Conservation (phyloP, 179 eudicot genomes). For the Silene coronaria region DNA sequence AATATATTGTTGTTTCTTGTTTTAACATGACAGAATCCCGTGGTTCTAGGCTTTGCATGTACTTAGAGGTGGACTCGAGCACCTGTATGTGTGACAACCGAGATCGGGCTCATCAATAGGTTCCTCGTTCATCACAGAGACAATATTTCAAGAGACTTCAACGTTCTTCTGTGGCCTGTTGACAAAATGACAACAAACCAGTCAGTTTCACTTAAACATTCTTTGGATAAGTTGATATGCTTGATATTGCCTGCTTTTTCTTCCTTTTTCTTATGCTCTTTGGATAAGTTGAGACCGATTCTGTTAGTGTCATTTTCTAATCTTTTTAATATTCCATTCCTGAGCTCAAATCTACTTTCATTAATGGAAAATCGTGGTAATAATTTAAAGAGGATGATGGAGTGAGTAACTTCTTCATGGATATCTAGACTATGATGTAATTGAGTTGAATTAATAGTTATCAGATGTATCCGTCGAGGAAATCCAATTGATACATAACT, state of each 20-base stretch:
- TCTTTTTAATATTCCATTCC: background rate
- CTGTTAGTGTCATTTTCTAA: background rate
- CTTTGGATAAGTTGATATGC: background rate
- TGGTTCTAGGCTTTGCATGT: background rate
- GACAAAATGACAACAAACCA: background rate
- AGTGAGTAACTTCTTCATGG: background rate
- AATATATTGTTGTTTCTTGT: background rate
- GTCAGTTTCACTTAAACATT: background rate
- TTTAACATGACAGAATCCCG: background rate
- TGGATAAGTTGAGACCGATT: conserved; percentile 5
- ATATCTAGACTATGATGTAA: background rate
- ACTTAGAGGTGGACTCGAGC: background rate
- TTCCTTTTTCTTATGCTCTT: conserved; percentile 1
- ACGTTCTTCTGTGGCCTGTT: background rate
- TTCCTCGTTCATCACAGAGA: background rate
- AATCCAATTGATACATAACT: background rate
- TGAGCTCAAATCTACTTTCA: background rate
- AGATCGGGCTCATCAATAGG: background rate
- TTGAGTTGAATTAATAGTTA: background rate
- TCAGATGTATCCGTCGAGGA: background rate
- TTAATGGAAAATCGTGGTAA: background rate
- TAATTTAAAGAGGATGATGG: background rate
- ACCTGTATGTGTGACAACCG: background rate
- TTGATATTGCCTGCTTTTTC: background rate
- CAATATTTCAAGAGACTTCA: background rate